phyloP scores from a whole-genome alignment of 306 rosid species.

The Vigna reflexopilosa region DNA sequence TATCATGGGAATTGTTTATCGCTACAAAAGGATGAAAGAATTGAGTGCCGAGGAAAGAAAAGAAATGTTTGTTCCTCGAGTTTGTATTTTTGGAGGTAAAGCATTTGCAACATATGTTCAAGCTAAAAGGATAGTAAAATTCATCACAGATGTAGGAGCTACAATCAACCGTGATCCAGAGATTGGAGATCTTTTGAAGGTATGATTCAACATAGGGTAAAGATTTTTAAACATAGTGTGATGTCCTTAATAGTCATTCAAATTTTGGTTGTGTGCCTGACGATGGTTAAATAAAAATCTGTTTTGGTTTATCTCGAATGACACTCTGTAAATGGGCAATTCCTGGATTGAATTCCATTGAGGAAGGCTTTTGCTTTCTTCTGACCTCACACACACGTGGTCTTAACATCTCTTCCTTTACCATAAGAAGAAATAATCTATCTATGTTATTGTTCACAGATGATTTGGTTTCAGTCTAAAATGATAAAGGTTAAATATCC shows the following conservation, averaged over 20 bases:
- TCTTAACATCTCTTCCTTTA: background rate
- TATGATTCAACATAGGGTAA: slow-evolving; percentile 37
- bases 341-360: background rate
- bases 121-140: slow-evolving; percentile 97
- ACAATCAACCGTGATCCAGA: slow-evolving; percentile 83
- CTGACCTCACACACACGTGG: background rate
- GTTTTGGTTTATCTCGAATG: slow-evolving; percentile 14
- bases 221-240: slow-evolving; percentile 10
- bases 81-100: slow-evolving; percentile 97
- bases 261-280: slow-evolving; percentile 7
- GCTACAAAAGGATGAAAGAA: slow-evolving; percentile 95
- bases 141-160: slow-evolving; percentile 89
- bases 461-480: slow-evolving; percentile 8
- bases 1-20: slow-evolving; percentile 89
- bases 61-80: slow-evolving; percentile 76
- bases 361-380: background rate
- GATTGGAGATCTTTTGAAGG: slow-evolving; percentile 94
- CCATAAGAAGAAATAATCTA: background rate
- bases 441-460: background rate
- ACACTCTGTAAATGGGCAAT: background rate
- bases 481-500: background rate
- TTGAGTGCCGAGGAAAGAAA: slow-evolving; percentile 72
- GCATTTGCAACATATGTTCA: slow-evolving; percentile 95
- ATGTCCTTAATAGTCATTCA: slow-evolving; percentile 8
- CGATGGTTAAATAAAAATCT: slow-evolving; percentile 14